Evolutionary conservation across 306 rosid species (phyloP).

Genomic region (Corylus avellana): DNA sequence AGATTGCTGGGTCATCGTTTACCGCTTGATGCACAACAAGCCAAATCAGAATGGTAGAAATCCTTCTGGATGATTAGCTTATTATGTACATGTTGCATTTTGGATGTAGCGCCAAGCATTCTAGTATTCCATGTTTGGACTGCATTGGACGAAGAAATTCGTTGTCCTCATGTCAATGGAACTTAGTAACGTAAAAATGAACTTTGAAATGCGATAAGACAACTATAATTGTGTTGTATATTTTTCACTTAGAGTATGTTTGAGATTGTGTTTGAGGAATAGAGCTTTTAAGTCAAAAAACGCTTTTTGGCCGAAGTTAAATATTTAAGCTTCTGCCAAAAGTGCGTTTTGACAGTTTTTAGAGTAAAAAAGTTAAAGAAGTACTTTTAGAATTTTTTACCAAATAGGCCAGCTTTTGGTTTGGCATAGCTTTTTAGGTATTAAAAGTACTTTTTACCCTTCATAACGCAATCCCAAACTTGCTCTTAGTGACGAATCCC

Average conservation of each 20-base stretch:
- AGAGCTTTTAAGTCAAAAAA: too few relatives aligned
- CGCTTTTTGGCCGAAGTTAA: too few relatives aligned
- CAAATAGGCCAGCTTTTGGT: too few relatives aligned
- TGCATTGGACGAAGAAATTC: background rate
- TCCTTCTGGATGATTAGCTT: background rate
- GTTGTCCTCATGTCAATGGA: background rate
- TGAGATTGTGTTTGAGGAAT: too few relatives aligned
- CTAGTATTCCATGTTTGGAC: background rate
- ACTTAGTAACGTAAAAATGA: background rate
- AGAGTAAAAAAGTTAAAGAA: too few relatives aligned
- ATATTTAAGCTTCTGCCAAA: too few relatives aligned
- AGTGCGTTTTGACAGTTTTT: too few relatives aligned
- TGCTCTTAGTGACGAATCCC: background rate
- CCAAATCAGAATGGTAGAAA: conserved; percentile 78
- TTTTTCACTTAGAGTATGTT: too few relatives aligned
- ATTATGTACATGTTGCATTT: background rate
- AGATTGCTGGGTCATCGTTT: conserved; percentile 86
- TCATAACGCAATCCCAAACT: too few relatives aligned
- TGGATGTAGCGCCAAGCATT: background rate
- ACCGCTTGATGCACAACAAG: conserved; percentile 52
- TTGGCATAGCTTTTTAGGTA: too few relatives aligned
- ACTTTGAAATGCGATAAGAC: background rate
- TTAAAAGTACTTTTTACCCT: too few relatives aligned
- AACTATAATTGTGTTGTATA: background rate
- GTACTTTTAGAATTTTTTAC: too few relatives aligned